Base-by-base conservation (phyloP, 257 asterid species). In the Cordia subcordata region DNA sequence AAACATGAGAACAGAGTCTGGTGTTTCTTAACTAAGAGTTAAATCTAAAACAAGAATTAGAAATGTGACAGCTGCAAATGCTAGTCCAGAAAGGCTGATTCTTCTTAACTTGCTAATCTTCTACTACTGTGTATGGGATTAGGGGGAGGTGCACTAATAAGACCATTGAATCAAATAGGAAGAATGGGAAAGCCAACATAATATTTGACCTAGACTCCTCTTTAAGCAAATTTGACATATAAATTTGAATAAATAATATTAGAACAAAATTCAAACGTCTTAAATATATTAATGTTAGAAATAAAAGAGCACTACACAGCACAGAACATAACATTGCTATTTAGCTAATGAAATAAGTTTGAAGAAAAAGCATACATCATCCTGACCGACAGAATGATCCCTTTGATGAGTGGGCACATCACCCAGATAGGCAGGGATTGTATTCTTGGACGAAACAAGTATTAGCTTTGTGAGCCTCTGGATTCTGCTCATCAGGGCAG, bases 401-500 rank as follows among this genome's bases (percentile, higher is more conserved):
- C 80, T 69, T 53, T 80, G 87, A 60, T 75, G 94, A 61, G 75
- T 69, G 56, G 94, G 67, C 65, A 70, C 65, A 60, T 86, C 91
- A 45, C 80, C 81, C 72, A 78, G 50, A 68, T 68, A 70, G 53
- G 79, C 93, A 20, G 96, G 95, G 55, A 82, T 76, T 16, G 87
- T 70, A 70, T 80, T 85, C 77, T 93, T 93, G 27, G 99, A 90
- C 55, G 99, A 93, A 71, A 93, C 99, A 16, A 93, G 97, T 64
- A 93, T 93, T 67, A 93, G 82, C 75, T 93, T 93, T 33, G 99
- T 89, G 58, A 93, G 89, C 82, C 97, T 82, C 76, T 93, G 99
- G 75, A 93, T 93, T 69, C 99, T 85, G 85, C 99, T 93, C 95
- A 93, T 81, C 49, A 93, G 63, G 78, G 99, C 99, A 33, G 88